Conservation (phyloP, 768 basidiomycete genomes). For the Lentinula guzmanii region DNA sequence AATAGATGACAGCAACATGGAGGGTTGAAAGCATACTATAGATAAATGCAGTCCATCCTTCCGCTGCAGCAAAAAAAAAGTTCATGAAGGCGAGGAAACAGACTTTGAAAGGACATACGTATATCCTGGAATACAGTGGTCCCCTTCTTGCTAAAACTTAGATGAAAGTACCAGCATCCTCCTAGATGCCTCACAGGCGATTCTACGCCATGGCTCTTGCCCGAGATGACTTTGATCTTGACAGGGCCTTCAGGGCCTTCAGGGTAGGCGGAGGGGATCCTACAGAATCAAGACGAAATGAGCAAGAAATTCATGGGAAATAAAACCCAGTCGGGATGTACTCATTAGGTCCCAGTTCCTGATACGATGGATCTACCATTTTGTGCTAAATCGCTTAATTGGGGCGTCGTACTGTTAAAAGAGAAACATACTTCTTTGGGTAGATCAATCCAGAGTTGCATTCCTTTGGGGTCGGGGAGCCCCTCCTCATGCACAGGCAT, state of each 20-base stretch:
- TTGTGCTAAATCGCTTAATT: conserved; percentile 44
- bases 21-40: conserved; percentile 50
- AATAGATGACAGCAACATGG: background rate
- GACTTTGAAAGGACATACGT: conserved; percentile 38
- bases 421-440: conserved; percentile 50
- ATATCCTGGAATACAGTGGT: conserved; percentile 74
- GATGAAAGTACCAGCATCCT: conserved; percentile 91
- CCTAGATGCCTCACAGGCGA: conserved; percentile 89
- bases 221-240: conserved; percentile 81
- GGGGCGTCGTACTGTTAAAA: no score
- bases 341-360: conserved; percentile 67
- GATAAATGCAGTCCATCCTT: conserved; percentile 87
- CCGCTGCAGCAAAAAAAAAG: conserved; percentile 33
- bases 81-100: background rate
- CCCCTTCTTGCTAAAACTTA: conserved; percentile 51
- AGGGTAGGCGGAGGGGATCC: conserved; percentile 72
- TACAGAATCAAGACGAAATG: conserved; percentile 16
- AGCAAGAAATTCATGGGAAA: background rate
- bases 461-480: conserved; percentile 66
- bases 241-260: conserved; percentile 61
- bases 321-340: conserved; percentile 21
- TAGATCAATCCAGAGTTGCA: conserved; percentile 86
- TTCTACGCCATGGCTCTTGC: conserved; percentile 78
- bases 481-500: conserved; percentile 79
- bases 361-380: conserved; percentile 81